phyloP scores from a whole-genome alignment of 768 basidiomycete species.

The Psilocybe subaeruginosa region DNA sequence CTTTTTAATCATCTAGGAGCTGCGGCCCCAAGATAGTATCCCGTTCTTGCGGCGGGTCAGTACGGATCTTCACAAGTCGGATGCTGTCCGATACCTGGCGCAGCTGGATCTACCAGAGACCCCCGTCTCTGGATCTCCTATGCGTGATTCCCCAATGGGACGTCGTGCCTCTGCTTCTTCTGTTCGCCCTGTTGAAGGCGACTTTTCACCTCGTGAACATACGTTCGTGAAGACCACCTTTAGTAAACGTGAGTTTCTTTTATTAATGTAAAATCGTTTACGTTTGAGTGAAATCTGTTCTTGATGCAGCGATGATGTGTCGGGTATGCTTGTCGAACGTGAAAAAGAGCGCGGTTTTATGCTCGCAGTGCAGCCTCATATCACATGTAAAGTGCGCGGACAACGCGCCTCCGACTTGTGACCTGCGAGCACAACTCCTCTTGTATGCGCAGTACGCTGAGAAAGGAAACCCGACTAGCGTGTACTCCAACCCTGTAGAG shows the following conservation, averaged over 20 bases:
- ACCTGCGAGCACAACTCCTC: constrained; percentile 80
- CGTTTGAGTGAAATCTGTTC: constrained; percentile 7
- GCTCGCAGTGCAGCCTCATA: constrained; percentile 88
- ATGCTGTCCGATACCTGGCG: constrained; percentile 56
- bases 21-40: constrained; percentile 92
- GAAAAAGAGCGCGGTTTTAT: constrained; percentile 87
- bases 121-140: constrained; percentile 39
- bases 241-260: constrained; percentile 72
- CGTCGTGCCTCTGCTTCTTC: constrained; percentile 44
- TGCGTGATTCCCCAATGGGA: constrained; percentile 40
- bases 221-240: constrained; percentile 92
- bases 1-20: constrained; percentile 47
- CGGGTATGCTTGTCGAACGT: constrained; percentile 79
- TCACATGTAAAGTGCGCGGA: constrained; percentile 78
- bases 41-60: constrained; percentile 94
- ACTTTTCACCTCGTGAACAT: constrained; percentile 72
- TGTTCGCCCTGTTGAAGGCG: constrained; percentile 40
- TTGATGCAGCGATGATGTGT: constrained; percentile 75
- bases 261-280: neutral
- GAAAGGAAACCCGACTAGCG: constrained; percentile 56
- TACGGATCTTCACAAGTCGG: constrained; percentile 78
- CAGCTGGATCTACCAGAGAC: constrained; percentile 47
- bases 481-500: constrained; percentile 57
- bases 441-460: constrained; percentile 80
- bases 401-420: constrained; percentile 80